phyloP scores from a whole-genome alignment of 2,329 filamentous ascomycete species.

The Dothistroma pini region DNA sequence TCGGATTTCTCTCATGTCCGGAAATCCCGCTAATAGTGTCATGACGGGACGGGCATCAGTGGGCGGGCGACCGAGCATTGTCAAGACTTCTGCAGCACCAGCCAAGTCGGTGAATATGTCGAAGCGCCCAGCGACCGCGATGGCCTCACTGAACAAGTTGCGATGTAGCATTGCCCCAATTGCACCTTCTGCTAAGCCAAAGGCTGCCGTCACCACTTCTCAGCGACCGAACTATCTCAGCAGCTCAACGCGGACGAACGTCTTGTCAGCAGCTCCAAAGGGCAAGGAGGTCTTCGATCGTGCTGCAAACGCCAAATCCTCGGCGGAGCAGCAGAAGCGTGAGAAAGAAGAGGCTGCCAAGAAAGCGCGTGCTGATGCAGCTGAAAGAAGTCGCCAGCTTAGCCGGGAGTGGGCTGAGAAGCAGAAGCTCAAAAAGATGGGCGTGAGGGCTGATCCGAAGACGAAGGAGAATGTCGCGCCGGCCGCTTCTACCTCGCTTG shows the following conservation, averaged over 20 bases:
- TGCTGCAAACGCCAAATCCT: constrained; percentile 41
- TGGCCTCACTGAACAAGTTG: constrained; percentile 13
- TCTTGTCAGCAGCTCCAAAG: constrained; percentile 30
- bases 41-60: constrained; percentile 15
- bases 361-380: constrained; percentile 44
- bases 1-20: constrained; percentile 38
- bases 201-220: not conserved
- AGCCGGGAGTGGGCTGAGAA: constrained; percentile 50
- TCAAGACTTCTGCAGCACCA: constrained; percentile 7
- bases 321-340: constrained; percentile 39
- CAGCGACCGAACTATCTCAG: constrained; percentile 1
- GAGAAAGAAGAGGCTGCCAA: constrained; percentile 49
- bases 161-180: constrained; percentile 4
- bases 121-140: constrained; percentile 19
- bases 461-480: not conserved
- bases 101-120: constrained; percentile 12
- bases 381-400: constrained; percentile 43
- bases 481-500: not conserved
- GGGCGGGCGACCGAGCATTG: not conserved
- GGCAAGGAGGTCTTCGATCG: constrained; percentile 47
- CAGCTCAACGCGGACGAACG: not conserved
- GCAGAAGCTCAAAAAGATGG: constrained; percentile 38
- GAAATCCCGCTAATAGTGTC: constrained; percentile 24
- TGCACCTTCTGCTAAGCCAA: constrained; percentile 1
- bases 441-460: constrained; percentile 3